Base-by-base conservation (phyloP, 805 yeast genomes). In the Wickerhamiella nectarea region DNA sequence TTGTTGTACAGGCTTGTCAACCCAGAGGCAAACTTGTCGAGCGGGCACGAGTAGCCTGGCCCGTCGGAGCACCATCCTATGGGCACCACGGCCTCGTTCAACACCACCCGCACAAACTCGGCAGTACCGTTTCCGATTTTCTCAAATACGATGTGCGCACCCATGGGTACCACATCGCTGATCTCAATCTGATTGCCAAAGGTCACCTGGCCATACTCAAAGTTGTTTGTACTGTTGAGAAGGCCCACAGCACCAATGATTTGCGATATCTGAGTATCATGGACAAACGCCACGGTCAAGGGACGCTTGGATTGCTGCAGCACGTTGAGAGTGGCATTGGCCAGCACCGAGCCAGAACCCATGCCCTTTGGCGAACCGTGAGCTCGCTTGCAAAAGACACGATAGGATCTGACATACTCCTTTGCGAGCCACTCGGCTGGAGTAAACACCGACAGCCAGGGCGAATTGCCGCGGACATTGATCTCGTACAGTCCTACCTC, bases 41-140 rank as follows among this genome's bases (percentile, higher is more conserved):
- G 56, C 46, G 64, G 61, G 56, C 77, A 66, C 31, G 70, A 62
- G 55, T 65, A 71, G 1, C 76, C 76, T 8, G 79, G 79, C 3
- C 80, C 80, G 35, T 61, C 56, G 34, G 65, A 61, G 55, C 78
- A 73, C 29, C 55, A 52, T 18, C 66, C 66, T 26, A 71, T 53
- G 22, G 78, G 77, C 38, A 70, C 59, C 19, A 74, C 76, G 1
- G 75, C 75, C 48, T 74, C 78, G 52, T 74, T 74, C 15, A 72
- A 50, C 6, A 71, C 57, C 29, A 64, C 61, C 55, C 78, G 68
- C 12, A 74, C 72, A 52, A 60, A 75, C 4, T 15, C 14, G 15
- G 20, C 41, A 7, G 24, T 15, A 15, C 25, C 29, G 56, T 78
- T 74, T 42, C 55, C 55, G 45, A 71, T 57, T 49, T 74, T 64